Evolutionary conservation across 169 alveolate species (phyloP).

Genomic region (Cryptosporidium sp.): DNA sequence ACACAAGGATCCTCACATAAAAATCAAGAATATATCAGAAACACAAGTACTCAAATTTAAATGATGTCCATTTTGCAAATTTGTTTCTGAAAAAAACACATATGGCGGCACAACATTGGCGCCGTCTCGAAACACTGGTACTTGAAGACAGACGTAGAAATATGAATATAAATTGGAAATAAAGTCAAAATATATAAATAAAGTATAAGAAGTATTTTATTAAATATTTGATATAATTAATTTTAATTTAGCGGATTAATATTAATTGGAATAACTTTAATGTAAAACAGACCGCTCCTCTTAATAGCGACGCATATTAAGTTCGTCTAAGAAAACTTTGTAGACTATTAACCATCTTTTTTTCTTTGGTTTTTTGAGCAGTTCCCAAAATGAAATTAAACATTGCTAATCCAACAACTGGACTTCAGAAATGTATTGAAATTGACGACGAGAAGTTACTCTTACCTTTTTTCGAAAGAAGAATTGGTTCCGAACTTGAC

Average conservation of each 20-base stretch:
- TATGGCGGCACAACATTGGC: neutral
- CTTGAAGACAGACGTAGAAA: constrained; percentile 11
- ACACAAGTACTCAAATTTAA: neutral
- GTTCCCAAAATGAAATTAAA: constrained; percentile 92
- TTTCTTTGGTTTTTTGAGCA: constrained; percentile 42
- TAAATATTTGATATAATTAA: neutral
- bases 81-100: neutral
- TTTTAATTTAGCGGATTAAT: neutral
- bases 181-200: neutral
- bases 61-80: neutral
- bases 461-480: constrained; percentile 96
- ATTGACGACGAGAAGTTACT: constrained; percentile 98
- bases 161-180: neutral
- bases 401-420: constrained; percentile 95
- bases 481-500: constrained; percentile 98
- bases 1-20: constrained; percentile 5
- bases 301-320: constrained; percentile 20
- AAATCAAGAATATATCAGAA: neutral
- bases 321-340: constrained; percentile 31
- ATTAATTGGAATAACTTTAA: neutral
- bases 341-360: constrained; percentile 17
- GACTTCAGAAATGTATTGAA: constrained; percentile 96
- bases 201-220: neutral
- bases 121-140: constrained; percentile 24
- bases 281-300: constrained; percentile 20